Percentiles rank a stretch among this genome's conserved stretches.
phyloP scores from a whole-genome alignment of 371 early-diverging fungal species.

The Amoeboaphelidium protococcarum region DNA sequence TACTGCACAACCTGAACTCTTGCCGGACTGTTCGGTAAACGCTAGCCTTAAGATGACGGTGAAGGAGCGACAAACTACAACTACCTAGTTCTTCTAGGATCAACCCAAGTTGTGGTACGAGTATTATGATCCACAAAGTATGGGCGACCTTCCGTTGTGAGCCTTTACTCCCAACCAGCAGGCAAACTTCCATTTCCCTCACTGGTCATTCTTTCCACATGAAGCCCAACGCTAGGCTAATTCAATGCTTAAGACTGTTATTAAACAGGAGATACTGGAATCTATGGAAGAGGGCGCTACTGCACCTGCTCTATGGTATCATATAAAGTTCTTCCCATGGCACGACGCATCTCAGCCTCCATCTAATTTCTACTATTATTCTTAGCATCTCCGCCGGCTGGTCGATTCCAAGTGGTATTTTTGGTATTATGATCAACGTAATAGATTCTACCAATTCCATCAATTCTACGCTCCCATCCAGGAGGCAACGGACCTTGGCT shows the following conservation, averaged over 20 bases:
- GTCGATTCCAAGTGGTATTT: slow-evolving; percentile 84
- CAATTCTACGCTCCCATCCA: slow-evolving; percentile 21
- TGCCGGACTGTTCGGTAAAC: background rate
- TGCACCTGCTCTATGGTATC: no score
- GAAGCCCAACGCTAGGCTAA: no score
- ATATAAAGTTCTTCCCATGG: no score
- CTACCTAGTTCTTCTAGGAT: background rate
- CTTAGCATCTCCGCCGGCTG: slow-evolving; percentile 5
- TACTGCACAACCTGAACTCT: slow-evolving; percentile 21
- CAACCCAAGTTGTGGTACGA: background rate
- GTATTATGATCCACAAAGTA: background rate
- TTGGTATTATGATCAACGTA: slow-evolving; percentile 92
- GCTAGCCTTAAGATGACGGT: background rate
- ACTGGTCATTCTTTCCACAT: background rate
- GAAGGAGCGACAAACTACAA: background rate
- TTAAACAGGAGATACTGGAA: no score
- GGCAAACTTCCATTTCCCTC: background rate
- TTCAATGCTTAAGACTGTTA: no score
- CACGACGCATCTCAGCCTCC: no score
- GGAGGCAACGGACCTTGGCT: background rate
- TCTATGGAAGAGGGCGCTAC: no score
- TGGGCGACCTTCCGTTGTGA: background rate
- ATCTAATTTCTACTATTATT: no score
- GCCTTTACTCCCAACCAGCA: background rate
- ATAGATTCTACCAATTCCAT: slow-evolving; percentile 70